These are phyloP conservation scores for Microstroma glucosiphilum DNA, from an alignment of 1,284 basidiomycete genomes.

Conservation along the genomic window DNA sequence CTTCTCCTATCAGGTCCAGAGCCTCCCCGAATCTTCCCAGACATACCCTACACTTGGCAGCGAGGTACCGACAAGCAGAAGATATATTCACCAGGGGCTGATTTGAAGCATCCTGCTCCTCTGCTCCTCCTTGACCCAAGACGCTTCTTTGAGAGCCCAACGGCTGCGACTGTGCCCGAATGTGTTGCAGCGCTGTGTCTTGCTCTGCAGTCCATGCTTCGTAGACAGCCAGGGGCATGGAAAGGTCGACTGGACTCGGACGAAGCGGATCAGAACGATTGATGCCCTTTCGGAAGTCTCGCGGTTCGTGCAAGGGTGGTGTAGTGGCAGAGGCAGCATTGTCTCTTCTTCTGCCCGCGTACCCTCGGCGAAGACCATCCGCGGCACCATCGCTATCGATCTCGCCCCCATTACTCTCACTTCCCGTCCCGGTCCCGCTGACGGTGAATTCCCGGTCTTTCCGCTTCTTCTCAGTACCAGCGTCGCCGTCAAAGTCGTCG, in stretches of 20 bases:
- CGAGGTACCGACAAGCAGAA: conserved; percentile 52
- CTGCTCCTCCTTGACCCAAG: conserved; percentile 4
- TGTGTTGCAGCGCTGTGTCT: conserved; percentile 16
- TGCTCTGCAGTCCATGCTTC: conserved; percentile 17
- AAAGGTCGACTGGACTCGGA: conserved; percentile 11
- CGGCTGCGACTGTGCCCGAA: conserved; percentile 17
- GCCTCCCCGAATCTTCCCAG: conserved; percentile 91
- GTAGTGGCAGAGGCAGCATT: too few species aligned
- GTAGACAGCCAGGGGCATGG: conserved; percentile 3
- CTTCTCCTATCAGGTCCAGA: conserved; percentile 78
- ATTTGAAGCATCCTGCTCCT: conserved; percentile 17
- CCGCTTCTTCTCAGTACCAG: conserved; percentile 22
- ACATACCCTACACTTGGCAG: conserved; percentile 86
- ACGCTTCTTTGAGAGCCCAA: conserved; percentile 16
- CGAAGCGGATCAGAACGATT: neutral
- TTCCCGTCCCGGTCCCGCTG: conserved; percentile 36
- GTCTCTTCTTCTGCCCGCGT: too few species aligned
- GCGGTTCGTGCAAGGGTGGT: neutral
- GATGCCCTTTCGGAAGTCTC: conserved; percentile 5
- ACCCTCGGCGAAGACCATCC: neutral
- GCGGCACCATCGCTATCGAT: neutral
- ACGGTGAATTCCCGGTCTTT: conserved; percentile 39
- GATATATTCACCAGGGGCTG: conserved; percentile 42
- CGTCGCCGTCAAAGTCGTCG: neutral
- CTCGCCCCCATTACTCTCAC: conserved; percentile 6